phyloP scores from a whole-genome alignment of 1,139 yeast genomes.

The Geotrichum siamense region DNA sequence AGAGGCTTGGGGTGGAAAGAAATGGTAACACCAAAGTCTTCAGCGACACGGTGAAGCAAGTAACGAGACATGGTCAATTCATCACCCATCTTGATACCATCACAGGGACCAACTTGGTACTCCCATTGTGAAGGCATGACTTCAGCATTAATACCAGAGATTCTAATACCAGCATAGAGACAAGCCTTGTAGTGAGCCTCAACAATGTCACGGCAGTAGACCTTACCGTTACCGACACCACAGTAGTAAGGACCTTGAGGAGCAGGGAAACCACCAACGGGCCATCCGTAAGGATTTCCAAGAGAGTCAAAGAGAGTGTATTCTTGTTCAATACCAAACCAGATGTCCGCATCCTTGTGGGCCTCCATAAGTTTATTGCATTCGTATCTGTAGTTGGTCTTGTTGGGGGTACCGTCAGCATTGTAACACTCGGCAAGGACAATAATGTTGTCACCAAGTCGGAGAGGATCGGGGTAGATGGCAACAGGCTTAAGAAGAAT shows the following conservation, averaged over 20 bases:
- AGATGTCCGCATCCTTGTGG: constrained; percentile 73
- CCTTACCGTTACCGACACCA: constrained; percentile 99
- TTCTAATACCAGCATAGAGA: constrained; percentile 79
- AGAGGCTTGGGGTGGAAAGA: constrained; percentile 99
- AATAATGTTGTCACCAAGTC: constrained; percentile 93
- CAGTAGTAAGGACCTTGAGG: constrained; percentile 99
- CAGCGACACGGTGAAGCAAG: constrained; percentile 88
- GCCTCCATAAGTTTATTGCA: constrained; percentile 94
- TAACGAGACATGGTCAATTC: constrained; percentile 95
- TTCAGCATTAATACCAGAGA: constrained; percentile 97
- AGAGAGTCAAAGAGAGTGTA: constrained; percentile 90
- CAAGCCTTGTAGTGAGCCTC: constrained; percentile 99
- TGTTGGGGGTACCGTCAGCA: constrained; percentile 98
- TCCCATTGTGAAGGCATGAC: constrained; percentile 99
- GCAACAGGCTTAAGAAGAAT: constrained; percentile 91
- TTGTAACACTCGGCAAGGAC: constrained; percentile 96
- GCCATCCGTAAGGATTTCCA: constrained; percentile 96
- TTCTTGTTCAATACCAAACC: constrained; percentile 99
- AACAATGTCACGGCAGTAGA: constrained; percentile 93
- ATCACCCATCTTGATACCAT: constrained; percentile 94
- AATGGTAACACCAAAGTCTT: constrained; percentile 97
- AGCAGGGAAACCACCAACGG: constrained; percentile 99
- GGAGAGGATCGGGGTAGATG: constrained; percentile 91
- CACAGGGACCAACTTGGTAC: constrained; percentile 98
- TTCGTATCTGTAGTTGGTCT: constrained; percentile 95